These are phyloP conservation scores for Canavalia gladiata DNA, from an alignment of 306 rosid species.

Conservation along the genomic window DNA sequence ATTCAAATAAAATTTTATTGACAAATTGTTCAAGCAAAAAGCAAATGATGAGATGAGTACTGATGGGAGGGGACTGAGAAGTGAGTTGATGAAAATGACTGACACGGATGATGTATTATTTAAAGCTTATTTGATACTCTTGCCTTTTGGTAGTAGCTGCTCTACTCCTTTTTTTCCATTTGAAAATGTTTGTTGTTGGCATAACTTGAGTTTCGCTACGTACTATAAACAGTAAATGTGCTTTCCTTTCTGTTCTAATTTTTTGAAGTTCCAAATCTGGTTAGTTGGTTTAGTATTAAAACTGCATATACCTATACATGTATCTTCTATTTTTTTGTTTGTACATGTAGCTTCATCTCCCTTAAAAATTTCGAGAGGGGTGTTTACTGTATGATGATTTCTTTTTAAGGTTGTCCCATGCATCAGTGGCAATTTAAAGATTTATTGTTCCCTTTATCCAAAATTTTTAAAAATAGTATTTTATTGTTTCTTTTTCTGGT, in stretches of 20 bases:
- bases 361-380: not conserved
- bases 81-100: not conserved
- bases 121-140: not conserved
- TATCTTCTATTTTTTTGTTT: constrained; percentile 2
- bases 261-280: constrained; percentile 22
- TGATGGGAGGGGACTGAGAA: not conserved
- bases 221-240: not conserved
- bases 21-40: not conserved
- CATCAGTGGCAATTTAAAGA: not conserved
- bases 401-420: not conserved
- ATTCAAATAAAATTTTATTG: not conserved
- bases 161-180: not conserved
- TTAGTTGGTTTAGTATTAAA: not conserved
- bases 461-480: not conserved
- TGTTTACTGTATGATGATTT: not conserved
- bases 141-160: constrained; percentile 2
- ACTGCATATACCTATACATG: not conserved
- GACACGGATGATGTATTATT: not conserved
- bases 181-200: not conserved
- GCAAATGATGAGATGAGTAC: not conserved
- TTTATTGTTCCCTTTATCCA: not conserved
- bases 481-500: not conserved
- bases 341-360: not conserved
- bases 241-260: not conserved
- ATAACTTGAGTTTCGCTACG: not conserved